phyloP scores from a whole-genome alignment of 257 asterid species.

The Jacaranda copaia region DNA sequence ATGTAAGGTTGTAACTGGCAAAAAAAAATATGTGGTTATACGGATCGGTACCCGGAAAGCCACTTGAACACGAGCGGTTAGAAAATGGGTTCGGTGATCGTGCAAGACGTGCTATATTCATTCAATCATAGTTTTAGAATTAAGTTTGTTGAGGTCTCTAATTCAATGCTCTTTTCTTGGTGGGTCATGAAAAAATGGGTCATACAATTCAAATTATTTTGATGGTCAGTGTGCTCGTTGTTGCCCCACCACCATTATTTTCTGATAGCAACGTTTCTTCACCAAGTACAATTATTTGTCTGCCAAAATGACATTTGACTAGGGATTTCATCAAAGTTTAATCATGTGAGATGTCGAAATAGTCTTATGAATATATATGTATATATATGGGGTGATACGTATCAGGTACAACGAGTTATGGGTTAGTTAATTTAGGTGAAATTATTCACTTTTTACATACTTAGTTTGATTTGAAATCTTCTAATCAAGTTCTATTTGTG shows the following conservation, averaged over 20 bases:
- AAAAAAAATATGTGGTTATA: conserved; percentile 45
- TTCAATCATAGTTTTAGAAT: background rate
- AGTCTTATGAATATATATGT: no score
- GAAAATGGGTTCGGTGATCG: conserved; percentile 20
- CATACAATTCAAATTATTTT: background rate
- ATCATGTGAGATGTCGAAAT: no score
- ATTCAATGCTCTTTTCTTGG: background rate
- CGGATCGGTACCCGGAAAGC: conserved; percentile 54
- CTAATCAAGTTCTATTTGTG: no score
- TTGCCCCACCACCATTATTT: background rate
- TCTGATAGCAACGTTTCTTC: background rate
- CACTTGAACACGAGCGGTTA: conserved; percentile 52
- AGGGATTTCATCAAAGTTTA: no score
- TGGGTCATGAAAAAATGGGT: conserved; percentile 1
- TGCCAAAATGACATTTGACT: no score
- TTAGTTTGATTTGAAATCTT: no score
- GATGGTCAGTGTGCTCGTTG: background rate
- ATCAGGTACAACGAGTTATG: no score
- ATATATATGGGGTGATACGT: no score
- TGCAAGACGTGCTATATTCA: background rate
- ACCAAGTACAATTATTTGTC: background rate
- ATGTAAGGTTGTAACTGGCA: background rate
- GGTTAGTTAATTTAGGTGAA: no score
- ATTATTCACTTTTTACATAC: no score
- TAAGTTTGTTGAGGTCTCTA: background rate